phyloP scores from a whole-genome alignment of 2,329 filamentous ascomycete genomes.

The Botrytis pseudocinerea region DNA sequence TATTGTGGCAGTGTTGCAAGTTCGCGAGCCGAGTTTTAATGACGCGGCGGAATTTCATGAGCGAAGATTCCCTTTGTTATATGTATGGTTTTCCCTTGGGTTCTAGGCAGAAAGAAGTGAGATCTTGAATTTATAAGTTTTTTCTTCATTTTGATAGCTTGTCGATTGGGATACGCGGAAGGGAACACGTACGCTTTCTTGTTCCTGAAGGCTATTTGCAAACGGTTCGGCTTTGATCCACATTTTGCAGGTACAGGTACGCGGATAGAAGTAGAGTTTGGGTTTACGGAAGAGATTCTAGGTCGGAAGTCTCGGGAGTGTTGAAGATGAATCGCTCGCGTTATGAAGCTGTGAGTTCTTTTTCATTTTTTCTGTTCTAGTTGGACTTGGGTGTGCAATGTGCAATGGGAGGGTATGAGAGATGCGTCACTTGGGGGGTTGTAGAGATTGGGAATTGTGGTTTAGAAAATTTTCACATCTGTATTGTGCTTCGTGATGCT shows the following conservation, averaged over 20 bases:
- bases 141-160: neutral
- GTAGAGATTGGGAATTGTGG: neutral
- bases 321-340: slow-evolving; percentile 33
- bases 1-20: neutral
- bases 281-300: neutral
- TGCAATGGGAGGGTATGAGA: neutral
- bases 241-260: neutral
- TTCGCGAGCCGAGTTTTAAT: neutral
- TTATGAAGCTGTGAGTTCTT: slow-evolving; percentile 34
- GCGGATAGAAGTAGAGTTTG: neutral
- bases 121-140: neutral
- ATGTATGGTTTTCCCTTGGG: neutral
- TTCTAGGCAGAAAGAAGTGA: slow-evolving; percentile 3
- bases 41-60: slow-evolving; percentile 1
- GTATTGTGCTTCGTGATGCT: neutral
- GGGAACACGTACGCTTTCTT: neutral
- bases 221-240: neutral
- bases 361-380: neutral
- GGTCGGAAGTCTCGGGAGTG: neutral
- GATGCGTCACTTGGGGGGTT: neutral
- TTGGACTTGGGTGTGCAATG: neutral
- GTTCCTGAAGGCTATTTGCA: neutral
- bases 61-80: neutral
- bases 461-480: neutral
- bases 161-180: neutral